A percentile compares a stretch with the other conserved stretches of the same genome.
Evolutionary conservation across 2,329 filamentous ascomycete genomes (phyloP).

Genomic region (Plectosphaerella sp.): DNA sequence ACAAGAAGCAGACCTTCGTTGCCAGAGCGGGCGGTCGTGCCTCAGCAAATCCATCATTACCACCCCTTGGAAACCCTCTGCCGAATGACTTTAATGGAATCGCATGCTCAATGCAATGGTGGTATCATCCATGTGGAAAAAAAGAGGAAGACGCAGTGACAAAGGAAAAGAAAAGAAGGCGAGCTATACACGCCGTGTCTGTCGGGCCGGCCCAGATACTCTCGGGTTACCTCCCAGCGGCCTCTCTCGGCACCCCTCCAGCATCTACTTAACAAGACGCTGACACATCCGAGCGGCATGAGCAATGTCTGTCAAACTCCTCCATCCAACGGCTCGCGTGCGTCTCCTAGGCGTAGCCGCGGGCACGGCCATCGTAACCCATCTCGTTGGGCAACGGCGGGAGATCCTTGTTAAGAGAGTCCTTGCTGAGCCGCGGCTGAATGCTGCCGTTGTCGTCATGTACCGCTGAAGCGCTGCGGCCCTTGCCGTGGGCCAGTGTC

Average conservation of each 20-base stretch:
- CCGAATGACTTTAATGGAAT: not conserved
- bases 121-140: constrained; percentile 34
- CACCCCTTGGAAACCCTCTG: not conserved
- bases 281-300: not conserved
- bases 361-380: constrained; percentile 9
- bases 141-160: constrained; percentile 2
- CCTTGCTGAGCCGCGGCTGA: constrained; percentile 38
- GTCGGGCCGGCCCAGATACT: too few species aligned
- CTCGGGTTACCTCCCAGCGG: too few species aligned
- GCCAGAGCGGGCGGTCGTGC: too few species aligned
- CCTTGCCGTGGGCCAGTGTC: constrained; percentile 21
- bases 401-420: constrained; percentile 57
- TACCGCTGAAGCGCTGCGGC: constrained; percentile 19
- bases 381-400: constrained; percentile 45
- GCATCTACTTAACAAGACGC: not conserved
- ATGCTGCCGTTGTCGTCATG: not conserved
- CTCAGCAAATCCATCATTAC: not conserved
- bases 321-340: not conserved
- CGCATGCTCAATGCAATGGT: constrained; percentile 33
- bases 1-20: too few species aligned
- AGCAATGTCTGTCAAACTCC: not conserved
- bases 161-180: not conserved
- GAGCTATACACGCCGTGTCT: too few species aligned
- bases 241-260: too few species aligned
- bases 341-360: constrained; percentile 8